Evolutionary conservation across 2,329 filamentous ascomycete species (phyloP).

Genomic region (Aureobasidium sp.): DNA sequence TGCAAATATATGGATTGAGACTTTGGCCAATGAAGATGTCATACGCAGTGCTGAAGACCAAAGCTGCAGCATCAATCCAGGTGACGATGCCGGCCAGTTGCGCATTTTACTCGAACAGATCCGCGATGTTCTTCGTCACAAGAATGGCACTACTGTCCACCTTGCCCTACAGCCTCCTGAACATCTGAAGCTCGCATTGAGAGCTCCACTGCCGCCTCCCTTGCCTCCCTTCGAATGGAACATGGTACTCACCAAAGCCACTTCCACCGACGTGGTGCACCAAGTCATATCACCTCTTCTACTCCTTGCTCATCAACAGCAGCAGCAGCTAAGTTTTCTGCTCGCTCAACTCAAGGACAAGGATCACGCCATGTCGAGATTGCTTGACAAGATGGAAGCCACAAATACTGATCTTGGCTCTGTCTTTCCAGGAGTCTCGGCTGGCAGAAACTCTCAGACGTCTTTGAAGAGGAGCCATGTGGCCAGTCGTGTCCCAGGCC

Average conservation of each 20-base stretch:
- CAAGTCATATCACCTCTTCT: conserved; percentile 47
- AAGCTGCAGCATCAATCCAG: conserved; percentile 64
- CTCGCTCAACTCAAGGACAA: conserved; percentile 45
- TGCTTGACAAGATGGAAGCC: conserved; percentile 50
- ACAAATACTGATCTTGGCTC: conserved; percentile 46
- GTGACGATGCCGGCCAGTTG: conserved; percentile 59
- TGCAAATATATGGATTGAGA: conserved; percentile 63
- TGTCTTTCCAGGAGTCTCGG: conserved; percentile 47
- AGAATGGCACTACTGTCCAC: conserved; percentile 25
- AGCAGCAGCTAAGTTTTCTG: conserved; percentile 40
- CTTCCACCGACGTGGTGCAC: conserved; percentile 34
- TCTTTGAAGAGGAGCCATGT: conserved; percentile 41
- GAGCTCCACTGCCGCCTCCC: conserved; percentile 52
- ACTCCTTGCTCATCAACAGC: conserved; percentile 37
- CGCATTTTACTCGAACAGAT: conserved; percentile 58
- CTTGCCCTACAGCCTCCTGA: conserved; percentile 20
- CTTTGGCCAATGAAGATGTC: conserved; percentile 52
- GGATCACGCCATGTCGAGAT: conserved; percentile 48
- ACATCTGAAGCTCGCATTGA: conserved; percentile 44
- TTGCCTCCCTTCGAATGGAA: conserved; percentile 58
- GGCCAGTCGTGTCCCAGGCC: conserved; percentile 45
- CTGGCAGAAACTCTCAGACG: conserved; percentile 37
- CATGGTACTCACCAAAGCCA: conserved; percentile 43
- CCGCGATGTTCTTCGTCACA: conserved; percentile 34
- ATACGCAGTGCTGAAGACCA: conserved; percentile 52